phyloP scores from a whole-genome alignment of 2,329 filamentous ascomycete species.

The Ambrosiella xylebori region DNA sequence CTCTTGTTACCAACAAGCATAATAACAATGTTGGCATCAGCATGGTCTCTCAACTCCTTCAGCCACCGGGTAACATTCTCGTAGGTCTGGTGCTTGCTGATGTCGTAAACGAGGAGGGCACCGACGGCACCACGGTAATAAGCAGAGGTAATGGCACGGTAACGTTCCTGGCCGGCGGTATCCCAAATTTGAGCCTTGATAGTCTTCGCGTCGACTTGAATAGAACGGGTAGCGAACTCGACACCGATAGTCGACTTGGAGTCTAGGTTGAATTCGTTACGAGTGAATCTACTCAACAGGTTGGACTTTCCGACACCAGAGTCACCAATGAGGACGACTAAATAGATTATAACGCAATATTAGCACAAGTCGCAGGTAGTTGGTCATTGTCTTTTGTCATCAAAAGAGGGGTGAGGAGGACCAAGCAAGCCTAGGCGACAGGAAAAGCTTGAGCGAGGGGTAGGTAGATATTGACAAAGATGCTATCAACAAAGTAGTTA shows the following conservation, averaged over 20 bases:
- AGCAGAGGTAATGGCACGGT: conserved; percentile 95
- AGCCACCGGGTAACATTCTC: conserved; percentile 98
- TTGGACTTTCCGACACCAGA: conserved; percentile 99
- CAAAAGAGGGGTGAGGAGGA: conserved; percentile 14
- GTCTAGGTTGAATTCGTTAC: conserved; percentile 99
- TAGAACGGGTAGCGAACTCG: conserved; percentile 95
- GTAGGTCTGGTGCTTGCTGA: conserved; percentile 98
- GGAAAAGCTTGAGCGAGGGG: conserved; percentile 11
- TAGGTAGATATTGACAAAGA: conserved; percentile 2
- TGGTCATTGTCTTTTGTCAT: background rate
- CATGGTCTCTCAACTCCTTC: conserved; percentile 95
- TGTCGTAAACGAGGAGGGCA: conserved; percentile 95
- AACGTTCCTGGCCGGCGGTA: conserved; percentile 95
- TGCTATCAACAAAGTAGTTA: background rate
- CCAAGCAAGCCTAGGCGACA: conserved; percentile 16
- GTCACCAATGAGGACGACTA: conserved; percentile 97
- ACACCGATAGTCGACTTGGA: conserved; percentile 99
- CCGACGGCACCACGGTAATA: conserved; percentile 98
- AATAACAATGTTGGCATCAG: conserved; percentile 97
- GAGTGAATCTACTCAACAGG: conserved; percentile 96
- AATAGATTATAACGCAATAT: conserved; percentile 9
- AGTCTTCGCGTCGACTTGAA: conserved; percentile 97
- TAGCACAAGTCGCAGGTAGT: conserved; percentile 1
- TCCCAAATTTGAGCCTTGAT: conserved; percentile 99
- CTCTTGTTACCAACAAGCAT: conserved; percentile 99